phyloP scores from a whole-genome alignment of 2,329 filamentous ascomycete genomes.

The Lasiodiplodia sp. region DNA sequence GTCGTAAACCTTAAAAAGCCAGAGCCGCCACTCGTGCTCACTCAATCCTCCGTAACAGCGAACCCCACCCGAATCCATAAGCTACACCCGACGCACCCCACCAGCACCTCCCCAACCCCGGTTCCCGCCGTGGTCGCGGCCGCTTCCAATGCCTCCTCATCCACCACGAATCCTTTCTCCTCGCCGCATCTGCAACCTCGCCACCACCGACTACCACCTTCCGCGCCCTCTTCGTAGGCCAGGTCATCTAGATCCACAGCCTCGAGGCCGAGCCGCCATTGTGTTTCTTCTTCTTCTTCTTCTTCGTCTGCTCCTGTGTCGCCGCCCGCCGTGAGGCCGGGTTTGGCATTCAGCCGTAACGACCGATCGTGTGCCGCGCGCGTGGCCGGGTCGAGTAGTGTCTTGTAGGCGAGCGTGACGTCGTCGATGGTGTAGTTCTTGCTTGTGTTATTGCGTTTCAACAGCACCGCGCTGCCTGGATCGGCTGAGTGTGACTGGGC shows the following conservation, averaged over 20 bases:
- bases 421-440: conserved; percentile 59
- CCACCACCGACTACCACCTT: conserved; percentile 53
- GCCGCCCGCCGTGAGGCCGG: neutral
- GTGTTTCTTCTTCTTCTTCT: conserved; percentile 18
- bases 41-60: conserved; percentile 54
- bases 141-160: conserved; percentile 61
- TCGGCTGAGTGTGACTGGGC: neutral
- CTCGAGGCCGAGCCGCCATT: conserved; percentile 25
- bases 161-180: conserved; percentile 61
- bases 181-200: conserved; percentile 66
- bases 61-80: conserved; percentile 69
- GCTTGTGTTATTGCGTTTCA: conserved; percentile 53
- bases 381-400: conserved; percentile 54
- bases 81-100: conserved; percentile 69
- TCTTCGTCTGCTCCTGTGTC: conserved; percentile 14
- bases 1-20: neutral
- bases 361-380: conserved; percentile 57
- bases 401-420: conserved; percentile 65
- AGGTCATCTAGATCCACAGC: conserved; percentile 29
- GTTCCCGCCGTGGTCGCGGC: conserved; percentile 47
- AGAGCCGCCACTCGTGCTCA: neutral
- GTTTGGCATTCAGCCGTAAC: conserved; percentile 9
- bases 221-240: conserved; percentile 40
- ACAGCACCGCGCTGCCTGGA: too few relatives aligned
- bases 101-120: conserved; percentile 59